phyloP scores from a whole-genome alignment of 2,329 filamentous ascomycete genomes.

The Colletotrichum simmondsii region DNA sequence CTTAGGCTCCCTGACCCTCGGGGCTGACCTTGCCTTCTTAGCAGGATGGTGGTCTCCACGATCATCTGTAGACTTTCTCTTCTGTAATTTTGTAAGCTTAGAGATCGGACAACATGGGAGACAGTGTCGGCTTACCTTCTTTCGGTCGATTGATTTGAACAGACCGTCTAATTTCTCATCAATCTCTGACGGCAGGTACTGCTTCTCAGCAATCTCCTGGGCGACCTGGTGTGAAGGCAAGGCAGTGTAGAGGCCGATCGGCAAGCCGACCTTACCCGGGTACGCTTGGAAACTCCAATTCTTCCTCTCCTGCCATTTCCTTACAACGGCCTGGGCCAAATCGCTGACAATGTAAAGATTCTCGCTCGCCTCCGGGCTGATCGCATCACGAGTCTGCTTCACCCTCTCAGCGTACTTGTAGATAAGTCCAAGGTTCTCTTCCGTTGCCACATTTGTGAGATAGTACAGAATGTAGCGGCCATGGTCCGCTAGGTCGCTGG shows the following conservation, averaged over 20 bases:
- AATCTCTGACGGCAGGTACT: constrained; percentile 81
- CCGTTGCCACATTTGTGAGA: constrained; percentile 81
- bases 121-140: constrained; percentile 65
- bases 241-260: constrained; percentile 79
- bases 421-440: constrained; percentile 88
- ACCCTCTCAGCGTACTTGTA: constrained; percentile 93
- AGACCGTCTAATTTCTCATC: constrained; percentile 81
- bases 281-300: constrained; percentile 89
- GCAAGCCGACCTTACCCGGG: constrained; percentile 83
- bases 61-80: constrained; percentile 67
- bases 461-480: constrained; percentile 93
- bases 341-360: constrained; percentile 90
- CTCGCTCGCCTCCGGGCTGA: constrained; percentile 74
- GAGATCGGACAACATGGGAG: background rate
- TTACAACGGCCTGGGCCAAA: constrained; percentile 83
- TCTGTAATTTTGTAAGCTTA: constrained; percentile 53
- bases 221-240: constrained; percentile 82
- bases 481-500: constrained; percentile 80
- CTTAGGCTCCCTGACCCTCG: constrained; percentile 41
- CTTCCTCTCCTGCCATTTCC: constrained; percentile 86
- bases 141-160: constrained; percentile 73
- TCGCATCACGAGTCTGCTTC: constrained; percentile 87
- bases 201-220: constrained; percentile 86
- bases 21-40: constrained; percentile 51
- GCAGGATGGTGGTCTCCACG: constrained; percentile 56